Base-by-base conservation (phyloP, 2,329 filamentous ascomycete species). In the Phialophora macrospora region DNA sequence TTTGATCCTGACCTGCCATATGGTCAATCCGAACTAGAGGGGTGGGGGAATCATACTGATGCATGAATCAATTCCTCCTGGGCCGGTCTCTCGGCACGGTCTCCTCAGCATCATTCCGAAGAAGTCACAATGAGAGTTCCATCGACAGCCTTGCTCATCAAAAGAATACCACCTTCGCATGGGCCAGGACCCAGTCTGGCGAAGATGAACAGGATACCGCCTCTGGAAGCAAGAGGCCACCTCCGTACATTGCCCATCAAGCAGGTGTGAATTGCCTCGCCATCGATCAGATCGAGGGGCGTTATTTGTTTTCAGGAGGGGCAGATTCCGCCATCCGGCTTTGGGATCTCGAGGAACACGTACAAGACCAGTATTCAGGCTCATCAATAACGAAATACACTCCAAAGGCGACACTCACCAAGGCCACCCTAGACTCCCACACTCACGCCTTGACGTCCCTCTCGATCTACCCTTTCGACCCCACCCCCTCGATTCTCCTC, bases 261-360 rank as follows among this genome's bases (percentile, higher is more conserved):
- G 86, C 91, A 3, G 93, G 93, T 14, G 90, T 93, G 44, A 95
- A 90, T 74, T 87, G 89, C 46, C 80, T 97, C 48, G 88, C 90
- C 0, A 84, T 97, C 46, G 93, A 97, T 73, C 87, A 88, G 57
- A 92, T 95, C 73, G 91, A 95, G 68, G 92, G 91, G 2, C 83
- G 88, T 74, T 88, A 91, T 70, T 83, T 97, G 68, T 78, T 97
- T 1, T 96, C 93, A 0, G 94, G 92, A 3, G 93, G 93, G 32
- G 89, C 91, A 4, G 92, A 97, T 74, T 91, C 90, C 9, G 90
- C 90, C 0, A 87, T 97, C 73, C 90, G 88, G 71, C 80, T 97
- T 54, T 97, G 93, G 93, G 89, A 97, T 77, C 84, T 97, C 6
- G 90, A 96, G 73, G 80, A 84, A 82, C 73, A 83, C 75, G 20